phyloP scores from a whole-genome alignment of 768 basidiomycete genomes.

The Calocybe cyanea region DNA sequence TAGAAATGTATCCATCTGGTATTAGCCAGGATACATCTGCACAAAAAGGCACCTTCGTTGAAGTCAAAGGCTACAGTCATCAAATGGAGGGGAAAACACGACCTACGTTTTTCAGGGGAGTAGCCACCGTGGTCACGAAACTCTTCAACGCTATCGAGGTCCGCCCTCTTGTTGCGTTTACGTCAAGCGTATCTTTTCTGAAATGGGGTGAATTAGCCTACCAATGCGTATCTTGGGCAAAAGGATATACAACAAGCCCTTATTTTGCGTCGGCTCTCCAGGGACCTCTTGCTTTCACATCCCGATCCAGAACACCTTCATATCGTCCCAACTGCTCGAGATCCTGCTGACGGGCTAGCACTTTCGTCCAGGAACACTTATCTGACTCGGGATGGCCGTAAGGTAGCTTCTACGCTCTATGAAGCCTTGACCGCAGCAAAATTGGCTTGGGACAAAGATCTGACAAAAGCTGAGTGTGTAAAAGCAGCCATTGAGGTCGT shows the following conservation, averaged over 20 bases:
- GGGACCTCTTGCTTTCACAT: constrained; percentile 78
- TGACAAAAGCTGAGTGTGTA: constrained; percentile 48
- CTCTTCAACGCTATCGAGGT: constrained; percentile 92
- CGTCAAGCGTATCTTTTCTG: no score
- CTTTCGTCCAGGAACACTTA: constrained; percentile 91
- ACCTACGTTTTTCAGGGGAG: constrained; percentile 92
- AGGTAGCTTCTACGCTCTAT: constrained; percentile 64
- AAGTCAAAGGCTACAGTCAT: constrained; percentile 86
- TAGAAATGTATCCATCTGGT: constrained; percentile 92
- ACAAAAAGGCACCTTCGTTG: constrained; percentile 88
- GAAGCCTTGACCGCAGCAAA: constrained; percentile 62
- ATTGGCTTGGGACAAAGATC: constrained; percentile 48
- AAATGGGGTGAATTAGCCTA: constrained; percentile 55
- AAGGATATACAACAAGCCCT: constrained; percentile 98
- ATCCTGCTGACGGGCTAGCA: constrained; percentile 63
- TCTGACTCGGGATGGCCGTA: constrained; percentile 60
- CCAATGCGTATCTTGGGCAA: constrained; percentile 92
- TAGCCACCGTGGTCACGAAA: constrained; percentile 93
- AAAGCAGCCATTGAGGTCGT: constrained; percentile 40
- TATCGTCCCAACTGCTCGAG: constrained; percentile 84
- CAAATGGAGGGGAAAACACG: constrained; percentile 90
- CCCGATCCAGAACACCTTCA: constrained; percentile 72
- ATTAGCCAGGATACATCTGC: constrained; percentile 69
- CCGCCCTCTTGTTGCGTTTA: constrained; percentile 16
- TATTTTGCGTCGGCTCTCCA: constrained; percentile 70